phyloP scores from a whole-genome alignment of 768 basidiomycete genomes.

The Boletus reticuloceps region DNA sequence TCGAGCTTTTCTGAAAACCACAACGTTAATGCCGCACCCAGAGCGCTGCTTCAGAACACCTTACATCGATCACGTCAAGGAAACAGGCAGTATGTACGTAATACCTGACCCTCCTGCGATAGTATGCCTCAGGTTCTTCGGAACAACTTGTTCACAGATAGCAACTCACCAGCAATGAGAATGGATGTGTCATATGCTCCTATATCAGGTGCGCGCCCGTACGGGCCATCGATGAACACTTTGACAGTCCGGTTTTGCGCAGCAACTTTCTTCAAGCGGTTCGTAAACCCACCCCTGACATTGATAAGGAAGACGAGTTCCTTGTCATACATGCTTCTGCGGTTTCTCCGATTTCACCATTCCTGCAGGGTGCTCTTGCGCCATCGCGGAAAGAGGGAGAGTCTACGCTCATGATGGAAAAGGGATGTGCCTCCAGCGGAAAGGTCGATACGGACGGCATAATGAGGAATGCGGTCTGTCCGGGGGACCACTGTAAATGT shows the following conservation, averaged over 20 bases:
- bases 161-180: constrained; percentile 44
- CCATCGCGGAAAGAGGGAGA: constrained; percentile 14
- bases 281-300: constrained; percentile 59
- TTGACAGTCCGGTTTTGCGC: constrained; percentile 32
- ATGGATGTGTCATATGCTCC: constrained; percentile 43
- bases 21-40: not conserved
- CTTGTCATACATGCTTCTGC: constrained; percentile 23
- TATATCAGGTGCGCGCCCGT: constrained; percentile 44
- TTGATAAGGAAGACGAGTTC: constrained; percentile 59
- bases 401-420: constrained; percentile 54
- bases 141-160: not conserved
- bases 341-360: not conserved
- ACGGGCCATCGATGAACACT: constrained; percentile 60
- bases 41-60: not conserved
- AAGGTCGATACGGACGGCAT: constrained; percentile 45
- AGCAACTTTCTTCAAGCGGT: constrained; percentile 38
- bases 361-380: not conserved
- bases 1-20: constrained; percentile 19
- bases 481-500: constrained; percentile 51
- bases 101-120: constrained; percentile 48
- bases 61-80: constrained; percentile 42
- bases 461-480: constrained; percentile 52
- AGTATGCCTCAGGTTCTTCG: not conserved
- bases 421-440: constrained; percentile 58
- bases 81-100: constrained; percentile 46